Evolutionary conservation across 2,329 filamentous ascomycete species (phyloP).

Genomic region (Fusarium sp.): DNA sequence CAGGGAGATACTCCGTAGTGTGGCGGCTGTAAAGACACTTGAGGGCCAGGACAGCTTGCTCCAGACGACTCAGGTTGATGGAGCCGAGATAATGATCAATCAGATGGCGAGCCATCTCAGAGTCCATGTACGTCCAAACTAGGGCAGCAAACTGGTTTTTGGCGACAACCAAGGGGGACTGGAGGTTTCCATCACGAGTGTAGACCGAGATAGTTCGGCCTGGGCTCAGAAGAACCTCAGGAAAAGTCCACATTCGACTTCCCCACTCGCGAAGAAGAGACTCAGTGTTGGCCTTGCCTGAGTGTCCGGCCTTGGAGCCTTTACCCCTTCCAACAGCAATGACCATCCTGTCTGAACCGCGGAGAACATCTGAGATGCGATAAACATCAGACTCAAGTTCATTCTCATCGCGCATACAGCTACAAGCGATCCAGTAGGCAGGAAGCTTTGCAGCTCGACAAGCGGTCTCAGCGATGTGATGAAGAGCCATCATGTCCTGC

Average conservation of each 20-base stretch:
- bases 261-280: slow-evolving; percentile 41
- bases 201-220: slow-evolving; percentile 39
- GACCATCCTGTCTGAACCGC: slow-evolving; percentile 37
- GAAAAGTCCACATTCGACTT: slow-evolving; percentile 44
- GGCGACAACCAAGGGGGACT: slow-evolving; percentile 31
- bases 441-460: slow-evolving; percentile 39
- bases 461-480: slow-evolving; percentile 41
- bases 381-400: slow-evolving; percentile 41
- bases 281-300: slow-evolving; percentile 33
- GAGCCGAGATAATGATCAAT: slow-evolving; percentile 48
- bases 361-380: slow-evolving; percentile 42
- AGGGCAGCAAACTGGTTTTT: slow-evolving; percentile 47
- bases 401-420: slow-evolving; percentile 40
- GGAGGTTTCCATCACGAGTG: slow-evolving; percentile 35
- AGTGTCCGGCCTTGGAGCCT: background rate
- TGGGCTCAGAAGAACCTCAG: slow-evolving; percentile 41
- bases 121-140: slow-evolving; percentile 44
- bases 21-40: slow-evolving; percentile 45
- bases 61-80: slow-evolving; percentile 46
- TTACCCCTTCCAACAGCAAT: slow-evolving; percentile 39
- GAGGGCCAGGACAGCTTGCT: slow-evolving; percentile 45
- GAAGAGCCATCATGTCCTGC: slow-evolving; percentile 38
- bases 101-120: slow-evolving; percentile 43
- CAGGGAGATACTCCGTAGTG: slow-evolving; percentile 36
- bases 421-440: slow-evolving; percentile 42